phyloP scores from a whole-genome alignment of 495 filamentous ascomycete genomes.

The Rhypophila decipiens region DNA sequence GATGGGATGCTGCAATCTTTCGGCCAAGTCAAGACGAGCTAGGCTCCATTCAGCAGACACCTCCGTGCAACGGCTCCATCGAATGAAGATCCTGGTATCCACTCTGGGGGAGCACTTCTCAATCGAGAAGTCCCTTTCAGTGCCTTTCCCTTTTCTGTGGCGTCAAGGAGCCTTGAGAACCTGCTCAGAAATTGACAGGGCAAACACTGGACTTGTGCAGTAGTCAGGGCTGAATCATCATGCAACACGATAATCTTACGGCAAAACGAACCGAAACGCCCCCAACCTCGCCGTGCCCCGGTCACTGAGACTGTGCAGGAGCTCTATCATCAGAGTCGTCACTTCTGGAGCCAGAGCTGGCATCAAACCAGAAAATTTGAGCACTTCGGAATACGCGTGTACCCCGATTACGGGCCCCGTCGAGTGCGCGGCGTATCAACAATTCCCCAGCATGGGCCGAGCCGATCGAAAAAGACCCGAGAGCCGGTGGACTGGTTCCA shows the following conservation, averaged over 20 bases:
- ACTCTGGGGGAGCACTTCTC: conserved; percentile 16
- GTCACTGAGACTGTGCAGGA: too few relatives aligned
- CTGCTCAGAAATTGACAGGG: too few relatives aligned
- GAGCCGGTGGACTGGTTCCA: background rate
- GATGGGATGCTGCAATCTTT: conserved; percentile 18
- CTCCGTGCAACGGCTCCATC: conserved; percentile 33
- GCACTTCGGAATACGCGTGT: too few relatives aligned
- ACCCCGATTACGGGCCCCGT: background rate
- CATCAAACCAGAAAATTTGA: too few relatives aligned
- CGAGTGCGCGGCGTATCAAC: background rate
- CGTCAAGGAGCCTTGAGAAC: conserved; percentile 2
- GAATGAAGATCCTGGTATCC: conserved; percentile 31
- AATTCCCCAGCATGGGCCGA: conserved; percentile 8
- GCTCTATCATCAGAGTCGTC: too few relatives aligned
- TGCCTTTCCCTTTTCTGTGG: conserved; percentile 16
- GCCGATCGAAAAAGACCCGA: conserved; percentile 8
- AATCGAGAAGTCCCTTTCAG: conserved; percentile 19
- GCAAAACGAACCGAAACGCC: background rate
- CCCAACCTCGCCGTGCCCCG: too few relatives aligned
- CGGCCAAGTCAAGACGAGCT: conserved; percentile 18
- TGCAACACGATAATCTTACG: conserved; percentile 20
- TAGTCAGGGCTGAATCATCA: conserved; percentile 25
- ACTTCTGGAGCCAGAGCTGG: too few relatives aligned
- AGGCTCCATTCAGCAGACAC: conserved; percentile 31
- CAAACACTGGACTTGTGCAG: conserved; percentile 2